Base-by-base conservation (phyloP, 305 asterid genomes). In the Petunia hybrid region DNA sequence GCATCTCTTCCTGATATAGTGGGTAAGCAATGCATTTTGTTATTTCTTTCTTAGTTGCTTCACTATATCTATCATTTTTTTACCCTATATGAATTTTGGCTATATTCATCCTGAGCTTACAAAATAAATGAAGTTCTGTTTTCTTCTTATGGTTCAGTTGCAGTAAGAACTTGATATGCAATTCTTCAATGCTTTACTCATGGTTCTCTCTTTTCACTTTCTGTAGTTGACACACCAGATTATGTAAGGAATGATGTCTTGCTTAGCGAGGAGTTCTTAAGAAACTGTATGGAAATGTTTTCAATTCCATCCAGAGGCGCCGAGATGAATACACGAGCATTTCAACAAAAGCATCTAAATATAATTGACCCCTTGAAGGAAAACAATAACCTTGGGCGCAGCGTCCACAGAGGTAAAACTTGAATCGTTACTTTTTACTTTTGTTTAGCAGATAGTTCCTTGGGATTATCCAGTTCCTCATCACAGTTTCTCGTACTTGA, bases 351-450 rank as follows among this genome's bases (percentile, higher is more conserved):
- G 76, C 84, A 89, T 90, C 91, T 94, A 66, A 92, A 95, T 84
- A 92, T 95, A 55, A 87, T 93, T 66, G 99, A 95, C 84, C 99
- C 98, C 22, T 84, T 95, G 84, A 93, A 88, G 85, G 94, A 89
- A 83, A 83, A 88, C 80, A 95, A 95, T 81, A 95, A 95, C 91
- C 97, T 95, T 38, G 99, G 98, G 43, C 98, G 99, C 82, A 95
- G 99, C 83, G 98, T 95, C 75, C 90, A 91, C 83, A 88, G 85
- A 92, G 98, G 99, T 92, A 74, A 69, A 51, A 42, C 63, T 74
- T 51, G 56, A n/a, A 74, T 74, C 64, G 10, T 14, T 73, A 45
- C 73, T 80, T 62, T 68, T 40, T 70, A 36, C 38, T 59, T 59
- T 48, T 16, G 38, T 59, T 48, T n/a, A 59, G 64, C 16, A 16